These are phyloP conservation scores for Staphylotrichum longicolle DNA, from an alignment of 495 filamentous ascomycete species.

Conservation along the genomic window DNA sequence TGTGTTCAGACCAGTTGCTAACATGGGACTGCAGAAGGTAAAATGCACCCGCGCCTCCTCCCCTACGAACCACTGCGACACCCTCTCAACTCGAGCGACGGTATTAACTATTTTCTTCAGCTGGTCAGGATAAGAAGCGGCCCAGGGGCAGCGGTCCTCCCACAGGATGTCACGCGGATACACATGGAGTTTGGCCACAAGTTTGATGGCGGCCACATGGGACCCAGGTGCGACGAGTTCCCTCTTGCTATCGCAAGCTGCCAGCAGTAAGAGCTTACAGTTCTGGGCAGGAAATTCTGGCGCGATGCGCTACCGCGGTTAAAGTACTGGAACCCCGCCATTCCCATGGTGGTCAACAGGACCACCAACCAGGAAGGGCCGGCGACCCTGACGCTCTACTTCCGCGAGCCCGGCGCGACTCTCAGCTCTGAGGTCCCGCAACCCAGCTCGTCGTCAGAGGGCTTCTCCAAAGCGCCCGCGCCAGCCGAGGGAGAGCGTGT, in stretches of 20 bases:
- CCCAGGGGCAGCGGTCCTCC: conserved; percentile 76
- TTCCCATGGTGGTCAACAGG: conserved; percentile 79
- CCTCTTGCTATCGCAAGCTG: conserved; percentile 1
- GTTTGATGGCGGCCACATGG: conserved; percentile 68
- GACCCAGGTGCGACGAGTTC: conserved; percentile 65
- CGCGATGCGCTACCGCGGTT: conserved; percentile 73
- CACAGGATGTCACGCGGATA: conserved; percentile 75
- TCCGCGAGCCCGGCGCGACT: conserved; percentile 40
- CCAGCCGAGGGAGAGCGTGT: conserved; percentile 44
- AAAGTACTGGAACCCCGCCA: conserved; percentile 88
- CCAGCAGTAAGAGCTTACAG: neutral
- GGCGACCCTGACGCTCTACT: conserved; percentile 74
- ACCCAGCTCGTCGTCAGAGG: conserved; percentile 38
- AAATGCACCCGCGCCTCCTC: conserved; percentile 12
- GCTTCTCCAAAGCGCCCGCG: conserved; percentile 40
- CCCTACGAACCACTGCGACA: conserved; percentile 10
- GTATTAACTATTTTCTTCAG: conserved; percentile 44
- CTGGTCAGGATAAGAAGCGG: conserved; percentile 70
- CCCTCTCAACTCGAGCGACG: conserved; percentile 14
- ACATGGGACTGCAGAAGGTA: conserved; percentile 39
- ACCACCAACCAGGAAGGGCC: conserved; percentile 54
- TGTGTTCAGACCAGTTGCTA: conserved; percentile 1
- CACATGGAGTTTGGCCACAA: conserved; percentile 75
- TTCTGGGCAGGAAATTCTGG: conserved; percentile 74
- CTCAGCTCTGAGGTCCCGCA: conserved; percentile 29